Base-by-base conservation (phyloP, 2,329 filamentous ascomycete species). In the Blumeriella jaapii region DNA sequence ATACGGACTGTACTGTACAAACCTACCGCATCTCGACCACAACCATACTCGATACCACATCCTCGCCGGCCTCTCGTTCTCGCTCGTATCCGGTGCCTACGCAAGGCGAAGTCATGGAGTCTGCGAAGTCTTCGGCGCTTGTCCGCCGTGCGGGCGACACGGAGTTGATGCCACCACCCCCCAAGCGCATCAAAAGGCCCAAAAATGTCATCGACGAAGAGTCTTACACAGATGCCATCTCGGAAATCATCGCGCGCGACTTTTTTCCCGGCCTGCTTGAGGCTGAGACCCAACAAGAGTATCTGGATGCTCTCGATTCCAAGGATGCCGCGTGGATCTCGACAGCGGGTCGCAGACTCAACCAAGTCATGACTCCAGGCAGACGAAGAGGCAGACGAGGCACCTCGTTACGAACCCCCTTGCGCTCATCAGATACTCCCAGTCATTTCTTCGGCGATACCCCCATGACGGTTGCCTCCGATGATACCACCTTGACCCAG, bases 201-300 rank as follows among this genome's bases (percentile, higher is more conserved):
- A 77, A 79, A 43, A 82, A 80, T 43, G 77, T 95, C 17, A 72
- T 98, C 17, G 85, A 94, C 57, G 91, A 98, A 66, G 89, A 98
- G 49, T 77, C 81, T 34, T 98, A 98, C 59, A 91, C 85, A 2
- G 77, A 86, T 39, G 82, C 83, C 1, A 68, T 98, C 17, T 94
- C 87, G 0, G 80, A 91, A 49, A 96, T 98, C 55, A 94, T 98
- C 44, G 84, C 85, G 7, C 78, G 91, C 46, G 91, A 98, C 65
- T 98, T 93, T 65, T 98, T 96, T 53, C 91, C 91, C 0, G 91
- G 89, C 0, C 68, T 98, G 0, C 64, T 87, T 4, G 86, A 96
- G 56, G 78, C 78, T 10, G 78, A 93, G 50, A 80, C 79, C 1
- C 86, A 95, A 57, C 78, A 86, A 55, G 91, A 98, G 51, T 96